These are phyloP conservation scores for Hansenula anomala DNA, from an alignment of 1,139 yeast species.

Conservation along the genomic window DNA sequence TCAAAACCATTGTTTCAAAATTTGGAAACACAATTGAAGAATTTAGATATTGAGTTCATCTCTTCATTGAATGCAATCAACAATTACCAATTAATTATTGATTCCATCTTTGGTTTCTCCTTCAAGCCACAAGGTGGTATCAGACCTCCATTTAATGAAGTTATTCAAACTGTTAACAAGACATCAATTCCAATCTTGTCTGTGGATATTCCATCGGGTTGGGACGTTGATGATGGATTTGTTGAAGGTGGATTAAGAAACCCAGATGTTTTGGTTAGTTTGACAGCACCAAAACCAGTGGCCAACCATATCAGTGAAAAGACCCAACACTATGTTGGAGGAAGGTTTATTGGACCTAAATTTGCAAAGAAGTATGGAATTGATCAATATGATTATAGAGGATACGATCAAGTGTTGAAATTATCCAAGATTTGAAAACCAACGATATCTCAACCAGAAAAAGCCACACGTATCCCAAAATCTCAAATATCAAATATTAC, in stretches of 20 bases:
- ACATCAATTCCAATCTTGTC: constrained; percentile 55
- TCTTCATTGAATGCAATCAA: constrained; percentile 26
- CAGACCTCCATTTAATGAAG: constrained; percentile 67
- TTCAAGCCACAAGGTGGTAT: constrained; percentile 71
- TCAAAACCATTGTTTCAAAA: constrained; percentile 35
- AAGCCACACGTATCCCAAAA: too few relatives aligned
- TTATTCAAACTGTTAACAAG: constrained; percentile 44
- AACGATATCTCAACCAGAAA: too few relatives aligned
- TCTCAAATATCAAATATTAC: not conserved
- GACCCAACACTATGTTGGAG: constrained; percentile 74
- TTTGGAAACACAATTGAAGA: constrained; percentile 55
- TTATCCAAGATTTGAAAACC: constrained; percentile 3
- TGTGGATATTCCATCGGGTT: constrained; percentile 91
- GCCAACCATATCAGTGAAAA: constrained; percentile 40
- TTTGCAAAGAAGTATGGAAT: constrained; percentile 75
- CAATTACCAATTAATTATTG: constrained; percentile 35
- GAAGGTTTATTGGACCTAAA: constrained; percentile 65
- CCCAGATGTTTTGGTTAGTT: constrained; percentile 70
- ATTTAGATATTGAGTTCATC: constrained; percentile 39
- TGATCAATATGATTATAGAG: constrained; percentile 50
- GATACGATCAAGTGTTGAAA: constrained; percentile 43
- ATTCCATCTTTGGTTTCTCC: constrained; percentile 89
- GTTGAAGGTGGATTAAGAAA: constrained; percentile 35
- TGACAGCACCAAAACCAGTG: constrained; percentile 95
- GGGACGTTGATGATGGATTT: constrained; percentile 94